Evolutionary conservation across 1,284 basidiomycete species (phyloP), one percentile per base, ranked within the genome.

Genomic region (Amylostereum areolatum): DNA sequence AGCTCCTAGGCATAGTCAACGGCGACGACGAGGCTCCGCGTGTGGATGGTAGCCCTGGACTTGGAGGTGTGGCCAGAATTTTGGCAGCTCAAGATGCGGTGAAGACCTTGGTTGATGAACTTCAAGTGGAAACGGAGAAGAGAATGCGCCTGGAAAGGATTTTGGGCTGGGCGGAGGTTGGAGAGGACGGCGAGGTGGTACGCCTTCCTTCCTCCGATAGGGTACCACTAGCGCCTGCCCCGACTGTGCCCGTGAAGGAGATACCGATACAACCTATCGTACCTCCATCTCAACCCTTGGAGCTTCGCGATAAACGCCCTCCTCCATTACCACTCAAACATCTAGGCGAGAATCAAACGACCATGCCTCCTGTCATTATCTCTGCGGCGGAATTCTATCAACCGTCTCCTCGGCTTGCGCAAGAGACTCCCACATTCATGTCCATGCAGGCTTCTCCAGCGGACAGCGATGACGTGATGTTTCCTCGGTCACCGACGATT

Each of bases 101-200:
- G 7, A 72, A 77, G 30, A 68, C 73, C 0, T 67, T 93, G 18
- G 72, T 78, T 25, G 70, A 71, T 43, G 89, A 93, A 60, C 64
- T 93, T 40, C 76, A 84, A 54, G 60, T 60, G 3, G 88, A 92
- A 66, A 79, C 76, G 25, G 73, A 77, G 53, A 74, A 74, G 54
- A 66, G 86, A 43, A 55, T 90, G 46, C 67, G 73, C 30, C 59
- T 81, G 9, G 81, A 84, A 57, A 67, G 63, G 37, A 52, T 53
- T 37, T 47, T 67, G 12, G 60, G 57, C 1, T 52, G 55, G 4
- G 35, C 59, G 10, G 52, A 58, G 30, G 43, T 57, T 25, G 40
- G 53, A 35, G 48, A 49, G 28, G 46, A 53, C 8, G 54, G 55
- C 6, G 24, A 32, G 27, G 35, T 55, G 25, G 29, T 53, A 9